Percentiles rank a stretch among this genome's conserved stretches.
Evolutionary conservation across 2,329 filamentous ascomycete species (phyloP).

Genomic region (Blastomyces parvus): DNA sequence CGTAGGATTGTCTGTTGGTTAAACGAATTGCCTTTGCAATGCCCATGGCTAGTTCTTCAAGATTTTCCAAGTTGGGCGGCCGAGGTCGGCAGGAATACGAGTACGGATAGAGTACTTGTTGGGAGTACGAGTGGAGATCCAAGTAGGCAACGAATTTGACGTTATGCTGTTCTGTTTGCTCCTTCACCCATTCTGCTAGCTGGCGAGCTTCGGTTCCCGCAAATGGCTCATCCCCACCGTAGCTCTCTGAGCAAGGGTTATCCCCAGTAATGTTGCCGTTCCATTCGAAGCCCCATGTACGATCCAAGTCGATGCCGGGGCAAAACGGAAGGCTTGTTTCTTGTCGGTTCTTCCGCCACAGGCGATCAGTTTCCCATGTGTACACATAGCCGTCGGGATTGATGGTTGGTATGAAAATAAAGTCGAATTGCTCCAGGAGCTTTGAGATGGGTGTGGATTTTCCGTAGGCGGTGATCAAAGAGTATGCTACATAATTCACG

Average conservation of each 20-base stretch:
- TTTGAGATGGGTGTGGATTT: conserved; percentile 61
- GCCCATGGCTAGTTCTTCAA: conserved; percentile 80
- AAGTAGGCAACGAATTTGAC: conserved; percentile 73
- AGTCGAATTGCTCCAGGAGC: conserved; percentile 73
- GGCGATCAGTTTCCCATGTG: conserved; percentile 79
- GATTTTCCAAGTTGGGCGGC: conserved; percentile 80
- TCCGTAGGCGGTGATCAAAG: conserved; percentile 71
- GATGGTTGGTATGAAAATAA: conserved; percentile 75
- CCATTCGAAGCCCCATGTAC: conserved; percentile 78
- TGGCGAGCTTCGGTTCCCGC: conserved; percentile 68
- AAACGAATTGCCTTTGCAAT: conserved; percentile 80
- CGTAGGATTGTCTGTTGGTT: conserved; percentile 66
- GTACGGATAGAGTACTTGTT: conserved; percentile 89
- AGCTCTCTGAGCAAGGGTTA: conserved; percentile 87
- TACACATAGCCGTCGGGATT: conserved; percentile 95
- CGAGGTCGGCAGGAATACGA: conserved; percentile 68
- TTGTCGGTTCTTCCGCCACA: conserved; percentile 94
- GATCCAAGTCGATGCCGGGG: conserved; percentile 79
- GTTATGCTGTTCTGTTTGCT: conserved; percentile 61
- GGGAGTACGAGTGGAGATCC: conserved; percentile 90
- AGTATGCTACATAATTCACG: conserved; percentile 84
- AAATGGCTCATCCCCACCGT: conserved; percentile 73
- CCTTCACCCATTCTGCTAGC: conserved; percentile 73
- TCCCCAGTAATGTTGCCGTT: conserved; percentile 54
- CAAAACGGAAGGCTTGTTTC: conserved; percentile 74